Evolutionary conservation across 2,329 filamentous ascomycete genomes (phyloP).

Genomic region (Zasmidium angulare): DNA sequence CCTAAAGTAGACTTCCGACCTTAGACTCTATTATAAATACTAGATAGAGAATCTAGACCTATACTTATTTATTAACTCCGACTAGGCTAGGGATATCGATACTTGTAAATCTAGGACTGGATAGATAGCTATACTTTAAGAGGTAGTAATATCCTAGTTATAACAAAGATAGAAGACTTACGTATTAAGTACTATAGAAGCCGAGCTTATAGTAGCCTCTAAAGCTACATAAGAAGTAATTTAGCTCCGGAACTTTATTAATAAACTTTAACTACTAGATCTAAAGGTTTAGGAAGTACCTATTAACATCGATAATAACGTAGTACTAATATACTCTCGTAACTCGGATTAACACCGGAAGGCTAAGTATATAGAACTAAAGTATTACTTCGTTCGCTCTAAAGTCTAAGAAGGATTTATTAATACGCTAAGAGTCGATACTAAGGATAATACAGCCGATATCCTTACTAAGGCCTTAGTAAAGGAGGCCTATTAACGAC

Average conservation of each 20-base stretch:
- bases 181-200: conserved; percentile 25
- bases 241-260: conserved; percentile 16
- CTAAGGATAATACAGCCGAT: conserved; percentile 10
- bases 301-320: conserved; percentile 13
- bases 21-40: conserved; percentile 2
- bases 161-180: conserved; percentile 21
- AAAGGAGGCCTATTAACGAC: conserved; percentile 1
- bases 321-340: background rate
- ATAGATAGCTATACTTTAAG: no score
- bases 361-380: conserved; percentile 12
- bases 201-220: conserved; percentile 24
- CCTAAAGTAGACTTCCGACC: background rate
- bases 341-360: conserved; percentile 5
- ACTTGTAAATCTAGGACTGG: conserved; percentile 25
- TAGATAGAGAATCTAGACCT: background rate
- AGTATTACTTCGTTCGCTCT: conserved; percentile 7
- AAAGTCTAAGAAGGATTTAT: background rate
- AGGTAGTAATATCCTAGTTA: conserved; percentile 24
- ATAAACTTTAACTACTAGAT: background rate
- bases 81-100: conserved; percentile 20
- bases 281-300: background rate
- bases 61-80: conserved; percentile 14
- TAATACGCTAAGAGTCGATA: background rate
- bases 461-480: conserved; percentile 11
- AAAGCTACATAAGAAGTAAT: conserved; percentile 26